These are phyloP conservation scores for Penicillium diatomitis DNA, from an alignment of 495 filamentous ascomycete species.

Conservation along the genomic window DNA sequence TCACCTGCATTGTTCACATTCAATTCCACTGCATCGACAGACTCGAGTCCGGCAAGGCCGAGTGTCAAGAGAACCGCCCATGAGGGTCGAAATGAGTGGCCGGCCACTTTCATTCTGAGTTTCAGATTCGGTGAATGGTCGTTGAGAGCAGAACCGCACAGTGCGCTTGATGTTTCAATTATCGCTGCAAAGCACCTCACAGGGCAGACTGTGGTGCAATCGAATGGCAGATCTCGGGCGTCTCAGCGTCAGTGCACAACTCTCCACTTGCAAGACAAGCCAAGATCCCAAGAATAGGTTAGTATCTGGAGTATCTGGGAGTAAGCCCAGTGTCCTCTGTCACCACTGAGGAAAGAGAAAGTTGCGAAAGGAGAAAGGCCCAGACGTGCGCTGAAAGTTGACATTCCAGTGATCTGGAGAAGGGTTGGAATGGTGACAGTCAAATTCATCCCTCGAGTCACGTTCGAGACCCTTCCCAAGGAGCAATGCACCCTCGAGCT, in stretches of 20 bases:
- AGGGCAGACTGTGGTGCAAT: too few relatives aligned
- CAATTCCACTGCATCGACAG: conserved; percentile 14
- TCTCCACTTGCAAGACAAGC: neutral
- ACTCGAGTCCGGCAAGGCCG: conserved; percentile 10
- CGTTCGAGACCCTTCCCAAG: conserved; percentile 1
- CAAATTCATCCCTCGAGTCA: conserved; percentile 11
- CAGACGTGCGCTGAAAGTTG: conserved; percentile 5
- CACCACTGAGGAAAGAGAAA: neutral
- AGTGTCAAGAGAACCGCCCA: conserved; percentile 13
- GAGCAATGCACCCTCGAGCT: neutral
- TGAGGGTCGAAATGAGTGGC: conserved; percentile 6
- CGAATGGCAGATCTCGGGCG: too few relatives aligned
- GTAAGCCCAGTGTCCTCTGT: neutral
- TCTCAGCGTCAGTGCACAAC: too few relatives aligned
- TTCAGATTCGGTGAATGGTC: neutral
- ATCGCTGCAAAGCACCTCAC: too few relatives aligned
- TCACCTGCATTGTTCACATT: conserved; percentile 15
- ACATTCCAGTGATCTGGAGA: conserved; percentile 15
- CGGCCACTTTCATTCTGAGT: conserved; percentile 8
- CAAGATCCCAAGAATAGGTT: neutral
- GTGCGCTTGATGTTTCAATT: too few relatives aligned
- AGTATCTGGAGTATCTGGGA: too few relatives aligned
- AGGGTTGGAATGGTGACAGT: conserved; percentile 22
- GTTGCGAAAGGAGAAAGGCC: neutral
- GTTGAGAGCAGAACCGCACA: too few relatives aligned